Base-by-base conservation (phyloP, 75 land plant species). In the Cunninghamia lanceolata region DNA sequence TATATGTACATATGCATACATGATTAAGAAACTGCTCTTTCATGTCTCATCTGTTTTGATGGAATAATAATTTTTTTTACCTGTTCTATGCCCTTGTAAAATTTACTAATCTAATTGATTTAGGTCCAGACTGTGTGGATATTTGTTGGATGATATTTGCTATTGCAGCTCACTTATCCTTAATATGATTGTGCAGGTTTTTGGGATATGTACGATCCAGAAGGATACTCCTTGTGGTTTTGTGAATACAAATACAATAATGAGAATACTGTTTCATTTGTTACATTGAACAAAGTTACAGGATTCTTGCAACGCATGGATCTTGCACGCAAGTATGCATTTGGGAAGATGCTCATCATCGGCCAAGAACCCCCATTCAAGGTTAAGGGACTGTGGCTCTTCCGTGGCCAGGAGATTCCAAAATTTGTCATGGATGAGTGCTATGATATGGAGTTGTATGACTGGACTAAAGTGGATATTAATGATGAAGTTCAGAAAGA, bases 171-270 rank as follows among this genome's bases (percentile, higher is more conserved):
- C 50, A 39, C 39, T 68, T 76, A 39, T 43, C 21, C 39, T 25
- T 13, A 17, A 2, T 54, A 1, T 38, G 15, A 42, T 7, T 50
- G 15, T 86, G 85, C 91, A 98, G 99, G 99, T 39, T 98, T 98
- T 85, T 98, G 99, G 99, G 99, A 98, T 84, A 98, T 98, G 99
- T 98, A 90, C 85, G 99, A 98, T 79, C 95, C 98, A n/a, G 99
- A 98, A 83, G 99, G 99, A 13, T 98, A 98, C 89, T 98, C 99
- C 13, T 87, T 98, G 75, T 98, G 99, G 99, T 98, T 96, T 91
- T 96, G 99, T 85, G 95, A 98, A 42, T 98, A 95, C 94, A 98
- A 98, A 87, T 95, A 93, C 93, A 94, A 98, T 86, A 95, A 98
- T 13, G 99, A 98, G 90, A 98, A 98, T 86, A 92, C 94, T 0